These are phyloP conservation scores for Ceratobasidium sp. DNA, from an alignment of 1,284 basidiomycete genomes.

Conservation along the genomic window DNA sequence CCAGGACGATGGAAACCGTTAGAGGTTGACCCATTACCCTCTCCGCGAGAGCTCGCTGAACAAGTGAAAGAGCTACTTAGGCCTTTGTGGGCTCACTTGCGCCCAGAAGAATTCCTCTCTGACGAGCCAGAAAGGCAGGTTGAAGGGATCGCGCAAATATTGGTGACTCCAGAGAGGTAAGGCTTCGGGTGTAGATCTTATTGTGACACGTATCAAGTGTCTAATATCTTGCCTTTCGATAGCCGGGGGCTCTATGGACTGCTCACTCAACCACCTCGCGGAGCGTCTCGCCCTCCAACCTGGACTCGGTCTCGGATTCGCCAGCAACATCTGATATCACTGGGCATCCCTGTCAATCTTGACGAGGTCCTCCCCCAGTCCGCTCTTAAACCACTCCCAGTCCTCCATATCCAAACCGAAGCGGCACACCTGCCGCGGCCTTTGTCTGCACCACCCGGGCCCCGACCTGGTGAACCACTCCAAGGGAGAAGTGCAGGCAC, in stretches of 20 bases:
- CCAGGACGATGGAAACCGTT: constrained; percentile 67
- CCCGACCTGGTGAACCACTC: constrained; percentile 49
- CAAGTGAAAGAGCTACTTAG: constrained; percentile 71
- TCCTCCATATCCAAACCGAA: constrained; percentile 77
- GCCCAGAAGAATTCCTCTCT: constrained; percentile 62
- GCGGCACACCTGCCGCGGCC: constrained; percentile 55
- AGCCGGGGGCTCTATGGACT: constrained; percentile 30
- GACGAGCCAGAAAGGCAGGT: constrained; percentile 79
- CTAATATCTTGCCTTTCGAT: constrained; percentile 45
- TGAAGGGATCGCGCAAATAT: constrained; percentile 78
- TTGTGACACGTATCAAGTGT: constrained; percentile 41
- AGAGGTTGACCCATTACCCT: constrained; percentile 68
- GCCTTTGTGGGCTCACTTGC: constrained; percentile 64
- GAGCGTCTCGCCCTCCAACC: constrained; percentile 64
- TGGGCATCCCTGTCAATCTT: constrained; percentile 91
- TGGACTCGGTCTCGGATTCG: constrained; percentile 91
- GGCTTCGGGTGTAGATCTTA: constrained; percentile 41
- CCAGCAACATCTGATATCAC: constrained; percentile 84
- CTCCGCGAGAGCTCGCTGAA: constrained; percentile 61
- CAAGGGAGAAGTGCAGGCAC: constrained; percentile 32
- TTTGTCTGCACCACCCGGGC: constrained; percentile 74
- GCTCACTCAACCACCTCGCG: constrained; percentile 21
- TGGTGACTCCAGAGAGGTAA: constrained; percentile 77
- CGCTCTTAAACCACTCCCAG: constrained; percentile 73
- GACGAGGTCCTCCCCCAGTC: constrained; percentile 86